A percentile compares a stretch with the other conserved stretches of the same genome.
Conservation (phyloP, 345 rosid species). For the Lepidium aucheri region DNA sequence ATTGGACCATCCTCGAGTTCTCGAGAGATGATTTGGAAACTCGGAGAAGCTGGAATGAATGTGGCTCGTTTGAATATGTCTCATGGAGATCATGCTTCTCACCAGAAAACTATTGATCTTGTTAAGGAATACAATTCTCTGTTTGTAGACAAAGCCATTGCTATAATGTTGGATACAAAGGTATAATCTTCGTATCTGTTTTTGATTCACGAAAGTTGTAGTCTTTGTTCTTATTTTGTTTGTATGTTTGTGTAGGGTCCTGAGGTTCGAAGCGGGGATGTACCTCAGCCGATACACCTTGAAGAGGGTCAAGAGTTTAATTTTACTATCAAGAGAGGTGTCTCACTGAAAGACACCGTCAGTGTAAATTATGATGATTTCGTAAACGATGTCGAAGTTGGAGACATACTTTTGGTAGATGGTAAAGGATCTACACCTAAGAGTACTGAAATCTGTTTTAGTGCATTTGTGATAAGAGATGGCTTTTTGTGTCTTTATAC, state of each 20-base stretch:
- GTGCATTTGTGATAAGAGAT: not conserved
- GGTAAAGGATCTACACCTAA: conserved; percentile 39
- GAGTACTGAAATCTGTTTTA: not conserved
- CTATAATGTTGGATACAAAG: conserved; percentile 96
- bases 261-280: conserved; percentile 98
- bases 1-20: conserved; percentile 96
- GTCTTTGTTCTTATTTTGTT: not conserved
- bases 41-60: conserved; percentile 88
- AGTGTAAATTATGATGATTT: conserved; percentile 95
- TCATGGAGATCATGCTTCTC: conserved; percentile 93
- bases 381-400: conserved; percentile 78
- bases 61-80: conserved; percentile 97
- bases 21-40: conserved; percentile 94
- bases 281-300: conserved; percentile 68
- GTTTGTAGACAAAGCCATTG: conserved; percentile 66
- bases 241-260: conserved; percentile 58
- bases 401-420: conserved; percentile 82
- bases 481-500: conserved; percentile 11
- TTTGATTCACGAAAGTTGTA: not conserved
- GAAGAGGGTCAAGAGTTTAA: conserved; percentile 86
- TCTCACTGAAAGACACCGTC: conserved; percentile 64
- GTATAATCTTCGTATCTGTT: conserved; percentile 25
- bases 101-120: conserved; percentile 73
- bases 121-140: conserved; percentile 90
- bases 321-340: conserved; percentile 78